Evolutionary conservation across 768 basidiomycete species (phyloP).

Genomic region (Mrakia hoshinonis): DNA sequence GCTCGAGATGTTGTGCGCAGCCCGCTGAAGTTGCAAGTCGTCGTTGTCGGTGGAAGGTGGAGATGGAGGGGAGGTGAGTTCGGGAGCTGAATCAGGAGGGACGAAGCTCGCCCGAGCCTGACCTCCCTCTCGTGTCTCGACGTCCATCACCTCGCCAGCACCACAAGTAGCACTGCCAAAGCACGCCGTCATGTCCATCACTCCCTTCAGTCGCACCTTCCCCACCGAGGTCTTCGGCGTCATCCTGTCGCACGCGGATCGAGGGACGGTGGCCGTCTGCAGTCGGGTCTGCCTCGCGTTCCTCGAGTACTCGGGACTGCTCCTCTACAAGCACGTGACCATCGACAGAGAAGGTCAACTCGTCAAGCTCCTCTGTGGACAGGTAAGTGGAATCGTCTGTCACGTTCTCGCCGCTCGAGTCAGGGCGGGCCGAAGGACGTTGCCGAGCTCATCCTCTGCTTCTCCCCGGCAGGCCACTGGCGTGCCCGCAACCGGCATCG

Average conservation of each 20-base stretch:
- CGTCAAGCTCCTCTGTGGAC: background rate
- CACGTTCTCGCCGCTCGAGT: background rate
- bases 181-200: too few species aligned
- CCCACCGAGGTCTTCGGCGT: background rate
- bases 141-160: too few species aligned
- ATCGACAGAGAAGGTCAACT: background rate
- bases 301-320: background rate
- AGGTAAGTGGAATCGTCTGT: background rate
- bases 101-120: too few species aligned
- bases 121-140: too few species aligned
- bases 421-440: background rate
- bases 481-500: background rate
- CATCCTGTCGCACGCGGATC: background rate
- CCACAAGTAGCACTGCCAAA: too few species aligned
- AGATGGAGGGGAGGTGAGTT: too few species aligned
- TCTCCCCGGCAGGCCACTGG: background rate
- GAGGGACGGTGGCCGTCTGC: background rate
- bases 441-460: background rate
- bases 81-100: too few species aligned
- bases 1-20: too few species aligned
- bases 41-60: too few species aligned
- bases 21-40: too few species aligned
- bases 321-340: background rate
- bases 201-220: too few species aligned
- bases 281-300: constrained; percentile 3